A percentile compares a stretch with the other conserved stretches of the same genome.
phyloP scores from a whole-genome alignment of 1,284 basidiomycete species.

The Trichosporon faecale region DNA sequence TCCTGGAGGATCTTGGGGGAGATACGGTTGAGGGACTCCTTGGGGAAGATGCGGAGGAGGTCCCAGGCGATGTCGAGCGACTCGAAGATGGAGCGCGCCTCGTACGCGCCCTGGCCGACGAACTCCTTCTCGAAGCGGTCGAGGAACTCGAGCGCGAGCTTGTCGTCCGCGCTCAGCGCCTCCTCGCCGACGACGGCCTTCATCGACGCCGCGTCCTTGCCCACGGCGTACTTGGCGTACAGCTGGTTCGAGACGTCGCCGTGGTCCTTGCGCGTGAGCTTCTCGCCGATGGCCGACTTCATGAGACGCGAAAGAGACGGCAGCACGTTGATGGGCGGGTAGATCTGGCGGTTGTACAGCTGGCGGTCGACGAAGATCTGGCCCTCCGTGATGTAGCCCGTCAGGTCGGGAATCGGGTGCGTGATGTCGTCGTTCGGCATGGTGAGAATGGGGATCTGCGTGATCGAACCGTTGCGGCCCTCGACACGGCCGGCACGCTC shows the following conservation, averaged over 20 bases:
- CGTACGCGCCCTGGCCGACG: conserved; percentile 92
- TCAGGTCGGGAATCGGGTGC: conserved; percentile 99
- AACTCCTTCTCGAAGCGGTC: conserved; percentile 94
- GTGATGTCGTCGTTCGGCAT: conserved; percentile 99
- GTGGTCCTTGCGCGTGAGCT: conserved; percentile 96
- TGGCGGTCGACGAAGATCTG: conserved; percentile 96
- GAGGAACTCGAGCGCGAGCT: conserved; percentile 75
- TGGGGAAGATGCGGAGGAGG: conserved; percentile 95
- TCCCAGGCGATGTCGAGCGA: conserved; percentile 97
- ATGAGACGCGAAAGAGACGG: conserved; percentile 98
- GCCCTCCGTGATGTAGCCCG: conserved; percentile 97
- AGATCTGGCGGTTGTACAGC: conserved; percentile 72
- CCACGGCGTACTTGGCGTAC: conserved; percentile 97
- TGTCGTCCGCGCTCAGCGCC: conserved; percentile 66
- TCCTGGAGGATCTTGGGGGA: conserved; percentile 60
- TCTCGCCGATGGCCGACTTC: conserved; percentile 99
- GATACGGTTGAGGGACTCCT: conserved; percentile 96
- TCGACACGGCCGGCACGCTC: conserved; percentile 98
- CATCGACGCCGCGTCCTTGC: conserved; percentile 96
- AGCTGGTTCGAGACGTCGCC: conserved; percentile 98
- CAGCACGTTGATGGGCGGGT: conserved; percentile 98
- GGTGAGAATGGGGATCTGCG: conserved; percentile 98
- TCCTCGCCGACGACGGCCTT: conserved; percentile 99
- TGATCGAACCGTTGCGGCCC: conserved; percentile 98
- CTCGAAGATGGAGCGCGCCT: conserved; percentile 95